A percentile compares a stretch with the other conserved stretches of the same genome.
phyloP scores from a whole-genome alignment of 176 grass and related monocot genomes.

The Phragmites australis region DNA sequence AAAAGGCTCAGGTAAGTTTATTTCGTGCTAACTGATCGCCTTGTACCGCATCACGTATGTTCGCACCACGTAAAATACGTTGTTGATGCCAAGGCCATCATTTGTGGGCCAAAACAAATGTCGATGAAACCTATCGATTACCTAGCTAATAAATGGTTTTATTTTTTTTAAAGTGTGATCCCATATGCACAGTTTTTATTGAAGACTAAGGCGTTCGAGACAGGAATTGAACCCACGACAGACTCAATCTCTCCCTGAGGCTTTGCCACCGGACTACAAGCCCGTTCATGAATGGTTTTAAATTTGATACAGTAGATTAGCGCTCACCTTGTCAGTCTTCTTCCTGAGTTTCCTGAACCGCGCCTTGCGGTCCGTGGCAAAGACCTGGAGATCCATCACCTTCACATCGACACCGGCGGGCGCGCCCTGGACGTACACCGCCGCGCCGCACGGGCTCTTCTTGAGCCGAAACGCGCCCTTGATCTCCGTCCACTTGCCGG shows the following conservation, averaged over 20 bases:
- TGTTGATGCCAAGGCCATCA: no score
- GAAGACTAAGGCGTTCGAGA: no score
- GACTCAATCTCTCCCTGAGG: no score
- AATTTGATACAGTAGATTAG: not conserved
- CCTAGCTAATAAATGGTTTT: not conserved
- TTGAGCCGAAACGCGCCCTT: conserved; percentile 68
- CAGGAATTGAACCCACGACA: no score
- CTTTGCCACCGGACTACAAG: no score
- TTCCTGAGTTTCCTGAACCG: conserved; percentile 59
- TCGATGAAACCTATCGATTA: not conserved
- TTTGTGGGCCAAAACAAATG: not conserved
- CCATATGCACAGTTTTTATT: no score
- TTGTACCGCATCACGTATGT: not conserved
- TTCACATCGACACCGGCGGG: conserved; percentile 49
- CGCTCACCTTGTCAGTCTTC: conserved; percentile 65
- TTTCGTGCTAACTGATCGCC: not conserved
- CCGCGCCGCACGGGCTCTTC: conserved; percentile 21
- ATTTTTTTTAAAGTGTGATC: no score
- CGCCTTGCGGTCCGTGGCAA: conserved; percentile 53
- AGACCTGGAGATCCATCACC: conserved; percentile 71
- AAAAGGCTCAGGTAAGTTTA: no score
- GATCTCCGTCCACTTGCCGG: conserved; percentile 60
- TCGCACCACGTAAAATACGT: not conserved
- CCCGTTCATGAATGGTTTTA: not conserved
- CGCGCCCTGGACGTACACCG: conserved; percentile 61